Conservation (phyloP, 495 filamentous ascomycete species). For the Jackrogersella multiformis region DNA sequence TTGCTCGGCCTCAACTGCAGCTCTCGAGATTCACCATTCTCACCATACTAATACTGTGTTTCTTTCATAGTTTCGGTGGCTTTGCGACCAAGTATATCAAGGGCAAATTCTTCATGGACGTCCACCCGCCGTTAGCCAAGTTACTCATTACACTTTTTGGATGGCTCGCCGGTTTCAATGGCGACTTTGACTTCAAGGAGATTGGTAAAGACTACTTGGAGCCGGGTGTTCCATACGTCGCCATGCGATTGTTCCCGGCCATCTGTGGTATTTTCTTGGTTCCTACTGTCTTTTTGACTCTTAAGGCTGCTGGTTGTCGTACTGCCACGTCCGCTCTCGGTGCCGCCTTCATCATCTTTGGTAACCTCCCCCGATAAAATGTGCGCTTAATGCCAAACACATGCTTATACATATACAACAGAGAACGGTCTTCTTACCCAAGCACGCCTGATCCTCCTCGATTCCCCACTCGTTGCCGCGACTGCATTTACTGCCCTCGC, state of each 20-base stretch:
- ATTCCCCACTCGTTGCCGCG: conserved; percentile 92
- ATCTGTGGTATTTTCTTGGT: conserved; percentile 86
- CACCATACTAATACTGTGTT: conserved; percentile 18
- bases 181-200: conserved; percentile 98
- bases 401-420: conserved; percentile 49
- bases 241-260: conserved; percentile 94
- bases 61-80: conserved; percentile 80
- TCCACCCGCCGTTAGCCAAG: conserved; percentile 97
- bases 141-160: conserved; percentile 93
- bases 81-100: conserved; percentile 99
- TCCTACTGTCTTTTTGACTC: conserved; percentile 90
- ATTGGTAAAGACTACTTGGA: conserved; percentile 99
- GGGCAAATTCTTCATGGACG: conserved; percentile 98
- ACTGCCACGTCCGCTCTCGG: conserved; percentile 84
- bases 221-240: conserved; percentile 94
- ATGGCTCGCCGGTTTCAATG: conserved; percentile 94
- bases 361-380: conserved; percentile 56
- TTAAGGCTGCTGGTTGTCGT: conserved; percentile 90
- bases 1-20: neutral
- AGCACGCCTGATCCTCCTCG: conserved; percentile 92
- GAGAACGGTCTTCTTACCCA: conserved; percentile 96
- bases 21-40: conserved; percentile 33
- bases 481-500: conserved; percentile 91
- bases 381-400: conserved; percentile 26
- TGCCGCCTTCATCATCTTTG: conserved; percentile 87